A percentile compares a stretch with the other conserved stretches of the same genome.
These are phyloP conservation scores for Scedosporium aurantiacum DNA, from an alignment of 2,329 filamentous ascomycete species.

Conservation along the genomic window DNA sequence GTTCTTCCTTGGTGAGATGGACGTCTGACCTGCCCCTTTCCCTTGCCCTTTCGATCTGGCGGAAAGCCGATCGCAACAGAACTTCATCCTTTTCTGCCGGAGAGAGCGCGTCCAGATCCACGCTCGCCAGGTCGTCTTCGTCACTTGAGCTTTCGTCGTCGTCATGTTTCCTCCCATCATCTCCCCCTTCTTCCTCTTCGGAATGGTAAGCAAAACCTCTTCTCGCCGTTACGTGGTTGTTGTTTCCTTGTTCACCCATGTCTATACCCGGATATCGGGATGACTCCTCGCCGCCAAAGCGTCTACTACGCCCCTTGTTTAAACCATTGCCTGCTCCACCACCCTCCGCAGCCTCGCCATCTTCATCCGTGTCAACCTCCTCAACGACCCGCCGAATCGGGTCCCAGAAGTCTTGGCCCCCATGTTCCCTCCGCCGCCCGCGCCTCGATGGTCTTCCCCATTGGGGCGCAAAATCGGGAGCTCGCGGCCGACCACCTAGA, in stretches of 20 bases:
- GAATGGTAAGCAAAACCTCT: conserved; percentile 5
- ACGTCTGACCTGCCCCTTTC: conserved; percentile 68
- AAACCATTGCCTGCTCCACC: conserved; percentile 24
- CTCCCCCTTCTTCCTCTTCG: conserved; percentile 20
- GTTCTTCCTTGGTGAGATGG: conserved; percentile 66
- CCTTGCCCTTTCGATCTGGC: conserved; percentile 69
- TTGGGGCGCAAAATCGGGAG: conserved; percentile 86
- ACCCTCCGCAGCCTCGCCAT: conserved; percentile 43
- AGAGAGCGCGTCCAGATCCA: conserved; percentile 37
- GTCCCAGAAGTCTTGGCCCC: conserved; percentile 24
- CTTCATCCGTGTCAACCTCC: conserved; percentile 53
- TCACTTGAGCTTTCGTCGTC: conserved; percentile 36
- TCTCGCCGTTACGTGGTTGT: conserved; percentile 18
- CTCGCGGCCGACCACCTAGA: conserved; percentile 99
- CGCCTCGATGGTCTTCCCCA: conserved; percentile 99
- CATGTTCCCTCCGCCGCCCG: conserved; percentile 40
- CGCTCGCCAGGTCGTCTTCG: conserved; percentile 35
- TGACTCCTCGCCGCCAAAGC: conserved; percentile 44
- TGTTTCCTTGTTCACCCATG: conserved; percentile 31
- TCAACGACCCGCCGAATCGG: conserved; percentile 36
- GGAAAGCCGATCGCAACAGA: conserved; percentile 66
- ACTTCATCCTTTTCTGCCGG: conserved; percentile 60
- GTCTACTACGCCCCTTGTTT: conserved; percentile 28
- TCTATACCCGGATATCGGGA: conserved; percentile 51
- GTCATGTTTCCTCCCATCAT: conserved; percentile 25